Evolutionary conservation across 163 green algal genomes (phyloP).

Genomic region (Chlorella variabilis): DNA sequence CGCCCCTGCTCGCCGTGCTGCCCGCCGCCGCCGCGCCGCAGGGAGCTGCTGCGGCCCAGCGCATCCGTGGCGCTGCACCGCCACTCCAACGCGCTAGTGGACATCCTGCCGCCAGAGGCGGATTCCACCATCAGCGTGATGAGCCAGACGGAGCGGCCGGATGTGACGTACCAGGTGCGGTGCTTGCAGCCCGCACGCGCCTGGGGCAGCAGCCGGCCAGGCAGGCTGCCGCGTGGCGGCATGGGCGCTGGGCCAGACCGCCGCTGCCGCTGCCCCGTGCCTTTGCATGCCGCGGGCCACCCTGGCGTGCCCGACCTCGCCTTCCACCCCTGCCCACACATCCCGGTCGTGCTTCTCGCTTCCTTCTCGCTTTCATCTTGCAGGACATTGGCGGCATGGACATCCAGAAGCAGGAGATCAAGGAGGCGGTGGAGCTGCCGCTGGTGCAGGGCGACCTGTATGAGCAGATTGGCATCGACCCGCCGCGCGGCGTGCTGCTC

Average conservation of each 20-base stretch:
- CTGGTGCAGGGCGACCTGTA: slow-evolving; percentile 69
- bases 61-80: slow-evolving; percentile 96
- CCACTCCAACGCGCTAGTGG: slow-evolving; percentile 98
- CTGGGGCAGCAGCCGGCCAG: too few species aligned
- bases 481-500: slow-evolving; percentile 87
- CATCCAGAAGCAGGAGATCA: slow-evolving; percentile 99
- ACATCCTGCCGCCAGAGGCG: slow-evolving; percentile 98
- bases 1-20: too few species aligned
- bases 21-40: slow-evolving; percentile 12
- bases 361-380: background rate
- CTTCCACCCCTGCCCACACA: too few species aligned
- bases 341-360: background rate
- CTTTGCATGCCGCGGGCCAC: too few species aligned
- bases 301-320: too few species aligned
- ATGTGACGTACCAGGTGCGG: slow-evolving; percentile 92
- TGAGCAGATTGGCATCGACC: slow-evolving; percentile 89
- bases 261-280: too few species aligned
- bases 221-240: too few species aligned
- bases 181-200: too few species aligned
- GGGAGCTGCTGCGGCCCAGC: slow-evolving; percentile 96
- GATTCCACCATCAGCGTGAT: slow-evolving; percentile 98
- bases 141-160: slow-evolving; percentile 90
- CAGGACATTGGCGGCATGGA: slow-evolving; percentile 99
- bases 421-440: slow-evolving; percentile 98
- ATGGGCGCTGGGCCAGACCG: too few species aligned